These are phyloP conservation scores for Prillingera fragicola DNA, from an alignment of 1,284 basidiomycete species.

Conservation along the genomic window DNA sequence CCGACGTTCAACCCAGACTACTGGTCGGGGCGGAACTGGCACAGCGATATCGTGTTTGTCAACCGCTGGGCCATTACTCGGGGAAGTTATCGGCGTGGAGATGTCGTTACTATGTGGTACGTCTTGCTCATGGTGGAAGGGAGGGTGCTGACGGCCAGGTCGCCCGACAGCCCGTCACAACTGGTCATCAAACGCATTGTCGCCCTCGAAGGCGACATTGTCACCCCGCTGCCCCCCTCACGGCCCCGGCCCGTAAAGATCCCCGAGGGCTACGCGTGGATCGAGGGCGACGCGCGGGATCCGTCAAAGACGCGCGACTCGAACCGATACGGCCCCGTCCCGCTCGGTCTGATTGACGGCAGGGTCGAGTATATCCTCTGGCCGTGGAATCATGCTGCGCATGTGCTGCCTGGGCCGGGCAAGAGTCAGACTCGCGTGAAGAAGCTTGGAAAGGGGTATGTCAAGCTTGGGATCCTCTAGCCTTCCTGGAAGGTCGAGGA, in stretches of 20 bases:
- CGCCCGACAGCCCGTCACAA: conserved; percentile 49
- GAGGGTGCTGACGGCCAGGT: conserved; percentile 31
- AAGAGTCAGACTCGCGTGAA: conserved; percentile 34
- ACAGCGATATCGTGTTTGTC: conserved; percentile 52
- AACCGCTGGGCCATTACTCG: conserved; percentile 39
- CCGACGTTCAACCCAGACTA: conserved; percentile 52
- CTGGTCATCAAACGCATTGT: conserved; percentile 54
- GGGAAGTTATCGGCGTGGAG: conserved; percentile 42
- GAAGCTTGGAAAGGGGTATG: conserved; percentile 12
- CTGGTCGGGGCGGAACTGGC: too few species aligned
- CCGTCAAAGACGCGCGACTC: conserved; percentile 50
- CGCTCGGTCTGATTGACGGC: conserved; percentile 48
- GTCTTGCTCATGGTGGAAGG: background rate
- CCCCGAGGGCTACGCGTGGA: conserved; percentile 51
- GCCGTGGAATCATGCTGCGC: conserved; percentile 40
- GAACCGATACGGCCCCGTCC: conserved; percentile 51
- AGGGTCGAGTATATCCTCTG: conserved; percentile 48
- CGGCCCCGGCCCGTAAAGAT: conserved; percentile 42
- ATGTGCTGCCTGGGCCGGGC: conserved; percentile 24
- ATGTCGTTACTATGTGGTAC: conserved; percentile 53
- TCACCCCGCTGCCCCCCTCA: conserved; percentile 46
- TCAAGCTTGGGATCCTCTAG: too few species aligned
- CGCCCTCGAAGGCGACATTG: conserved; percentile 53
- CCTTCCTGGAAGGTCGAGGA: too few species aligned
- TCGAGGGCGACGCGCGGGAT: conserved; percentile 54